These are phyloP conservation scores for Fusarium cicatricum DNA, from an alignment of 2,329 filamentous ascomycete genomes.

Conservation along the genomic window DNA sequence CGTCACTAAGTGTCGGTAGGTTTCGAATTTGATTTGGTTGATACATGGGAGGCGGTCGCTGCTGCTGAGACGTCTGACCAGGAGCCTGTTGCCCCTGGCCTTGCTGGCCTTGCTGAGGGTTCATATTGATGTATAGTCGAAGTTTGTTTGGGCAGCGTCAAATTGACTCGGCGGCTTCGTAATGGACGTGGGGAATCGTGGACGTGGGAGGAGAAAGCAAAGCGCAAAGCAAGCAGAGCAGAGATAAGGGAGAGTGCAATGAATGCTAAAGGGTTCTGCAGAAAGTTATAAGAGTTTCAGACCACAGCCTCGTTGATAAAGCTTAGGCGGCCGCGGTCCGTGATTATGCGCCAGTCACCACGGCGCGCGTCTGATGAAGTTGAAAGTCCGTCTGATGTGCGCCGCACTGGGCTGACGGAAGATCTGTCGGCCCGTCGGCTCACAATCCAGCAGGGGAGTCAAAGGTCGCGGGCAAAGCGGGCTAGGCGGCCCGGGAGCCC, in stretches of 20 bases:
- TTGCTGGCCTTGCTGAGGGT: conserved; percentile 39
- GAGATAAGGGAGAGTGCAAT: not conserved
- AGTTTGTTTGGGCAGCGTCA: not conserved
- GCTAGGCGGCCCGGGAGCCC: no score
- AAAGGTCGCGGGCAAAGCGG: no score
- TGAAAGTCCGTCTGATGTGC: not conserved
- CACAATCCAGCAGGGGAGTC: no score
- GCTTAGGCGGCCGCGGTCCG: conserved; percentile 18
- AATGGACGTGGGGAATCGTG: not conserved
- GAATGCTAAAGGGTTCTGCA: not conserved
- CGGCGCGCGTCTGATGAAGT: conserved; percentile 12
- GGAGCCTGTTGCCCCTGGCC: conserved; percentile 37
- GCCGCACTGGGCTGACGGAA: conserved; percentile 11
- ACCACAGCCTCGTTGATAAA: conserved; percentile 8
- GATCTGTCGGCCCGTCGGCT: conserved; percentile 11
- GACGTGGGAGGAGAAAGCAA: not conserved
- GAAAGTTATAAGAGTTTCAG: not conserved
- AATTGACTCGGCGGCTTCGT: not conserved
- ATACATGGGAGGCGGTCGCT: conserved; percentile 53
- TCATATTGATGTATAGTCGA: conserved; percentile 26
- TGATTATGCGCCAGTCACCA: conserved; percentile 1
- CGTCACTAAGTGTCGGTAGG: conserved; percentile 58
- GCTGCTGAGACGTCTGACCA: conserved; percentile 35
- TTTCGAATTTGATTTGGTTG: conserved; percentile 61
- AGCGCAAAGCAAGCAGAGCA: not conserved